Base-by-base conservation (phyloP, 2,329 filamentous ascomycete genomes). In the Fusarium albidum region DNA sequence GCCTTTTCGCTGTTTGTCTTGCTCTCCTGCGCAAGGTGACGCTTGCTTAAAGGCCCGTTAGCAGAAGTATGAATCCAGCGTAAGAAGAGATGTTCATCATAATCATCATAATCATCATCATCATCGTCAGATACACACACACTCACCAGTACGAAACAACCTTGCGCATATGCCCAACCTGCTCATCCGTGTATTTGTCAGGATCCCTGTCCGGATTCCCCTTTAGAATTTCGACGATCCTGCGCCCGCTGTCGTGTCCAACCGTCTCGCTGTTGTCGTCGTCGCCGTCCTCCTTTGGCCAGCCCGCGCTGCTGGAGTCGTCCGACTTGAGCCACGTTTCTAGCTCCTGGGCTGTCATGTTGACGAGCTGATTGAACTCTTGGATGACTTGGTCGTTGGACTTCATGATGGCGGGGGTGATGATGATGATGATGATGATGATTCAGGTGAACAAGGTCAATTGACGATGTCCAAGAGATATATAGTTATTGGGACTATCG, bases 291-390 rank as follows among this genome's bases (percentile, higher is more conserved):
- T 83, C 79, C 60, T 87, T 87, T 33, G 71, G 71, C 85, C 83
- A 88, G 3, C 86, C 86, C 2, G 85, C 79, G 14, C 75, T 77
- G 40, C 77, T 76, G 9, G 84, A 88, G 27, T 84, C 78, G n/a
- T 81, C 77, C 7, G 79, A 77, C 56, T 82, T 77, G 18, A 89
- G 78, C 86, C 86, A 89, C 18, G 79, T 74, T 62, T 85, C 78
- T 13, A 89, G 77, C 57, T 88, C 85, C 2, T 76, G 69, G 2
- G 84, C 75, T 10, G 77, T 80, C 85, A 89, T 88, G 69, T 89
- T 89, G 69, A 89, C 84, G 39, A 87, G 71, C 32, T 83, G 77
- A 56, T 88, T 87, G 76, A 88, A 89, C 67, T 89, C 85, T 42
- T 80, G 79, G 57, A 72, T 67, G 32, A 73, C 69, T 27, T 71